Evolutionary conservation across 179 eudicot species (phyloP).

Genomic region (Amaranthus tricolor): DNA sequence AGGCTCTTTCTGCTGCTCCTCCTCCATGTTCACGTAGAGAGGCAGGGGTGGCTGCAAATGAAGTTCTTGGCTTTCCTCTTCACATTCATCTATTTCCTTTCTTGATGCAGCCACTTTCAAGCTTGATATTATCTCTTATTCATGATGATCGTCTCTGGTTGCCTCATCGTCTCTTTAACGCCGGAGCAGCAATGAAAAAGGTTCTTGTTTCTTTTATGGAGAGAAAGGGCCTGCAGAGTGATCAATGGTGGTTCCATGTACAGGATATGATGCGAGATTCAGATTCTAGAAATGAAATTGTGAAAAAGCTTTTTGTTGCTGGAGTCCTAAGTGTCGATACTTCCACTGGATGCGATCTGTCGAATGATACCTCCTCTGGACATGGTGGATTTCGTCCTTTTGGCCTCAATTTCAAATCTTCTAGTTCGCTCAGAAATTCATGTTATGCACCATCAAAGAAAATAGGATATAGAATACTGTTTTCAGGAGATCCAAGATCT

Average conservation of each 20-base stretch:
- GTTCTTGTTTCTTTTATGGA: constrained; percentile 54
- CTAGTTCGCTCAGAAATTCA: constrained; percentile 40
- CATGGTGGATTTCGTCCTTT: constrained; percentile 26
- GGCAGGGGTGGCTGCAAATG: constrained; percentile 90
- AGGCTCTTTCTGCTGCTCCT: constrained; percentile 80
- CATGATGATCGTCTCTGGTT: constrained; percentile 74
- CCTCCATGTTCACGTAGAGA: constrained; percentile 96
- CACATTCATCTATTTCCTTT: constrained; percentile 61
- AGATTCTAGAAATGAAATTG: constrained; percentile 49
- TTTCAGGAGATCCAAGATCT: constrained; percentile 78
- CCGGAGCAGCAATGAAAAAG: constrained; percentile 45
- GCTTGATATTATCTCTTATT: constrained; percentile 55
- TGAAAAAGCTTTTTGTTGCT: constrained; percentile 37
- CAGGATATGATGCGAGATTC: constrained; percentile 58
- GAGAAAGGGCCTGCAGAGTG: constrained; percentile 39
- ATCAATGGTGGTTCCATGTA: constrained; percentile 57
- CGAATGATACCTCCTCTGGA: constrained; percentile 36
- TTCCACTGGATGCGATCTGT: constrained; percentile 26
- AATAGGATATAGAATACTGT: constrained; percentile 64
- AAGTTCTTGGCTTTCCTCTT: constrained; percentile 71
- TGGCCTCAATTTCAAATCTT: constrained; percentile 33
- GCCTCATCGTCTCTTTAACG: constrained; percentile 59
- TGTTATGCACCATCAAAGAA: constrained; percentile 41
- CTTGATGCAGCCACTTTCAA: constrained; percentile 59
- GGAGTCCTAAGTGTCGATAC: constrained; percentile 49